phyloP scores from a whole-genome alignment of 805 yeast species.

The Ogataea paraovalis region DNA sequence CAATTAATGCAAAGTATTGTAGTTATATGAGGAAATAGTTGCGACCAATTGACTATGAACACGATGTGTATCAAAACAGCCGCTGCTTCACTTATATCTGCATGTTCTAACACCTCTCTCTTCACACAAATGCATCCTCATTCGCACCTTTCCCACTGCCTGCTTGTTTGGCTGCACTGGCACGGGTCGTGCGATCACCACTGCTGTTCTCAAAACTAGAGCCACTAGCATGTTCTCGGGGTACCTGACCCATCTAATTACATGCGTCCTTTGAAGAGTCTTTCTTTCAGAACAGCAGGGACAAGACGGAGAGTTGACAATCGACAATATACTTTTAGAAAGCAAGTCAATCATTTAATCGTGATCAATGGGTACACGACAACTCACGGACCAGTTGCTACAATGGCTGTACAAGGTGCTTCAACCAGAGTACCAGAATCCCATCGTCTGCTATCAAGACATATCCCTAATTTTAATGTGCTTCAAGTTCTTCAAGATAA shows the following conservation, averaged over 20 bases:
- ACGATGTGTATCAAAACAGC: too few species aligned
- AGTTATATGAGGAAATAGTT: background rate
- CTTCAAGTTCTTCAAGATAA: constrained; percentile 53
- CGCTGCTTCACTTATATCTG: too few species aligned
- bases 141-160: too few species aligned
- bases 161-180: background rate
- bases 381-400: constrained; percentile 39
- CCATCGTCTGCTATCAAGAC: constrained; percentile 62
- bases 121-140: too few species aligned
- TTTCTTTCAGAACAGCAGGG: too few species aligned
- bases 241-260: too few species aligned
- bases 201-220: too few species aligned
- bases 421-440: constrained; percentile 55
- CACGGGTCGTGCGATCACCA: background rate
- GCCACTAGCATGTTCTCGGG: too few species aligned
- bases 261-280: too few species aligned
- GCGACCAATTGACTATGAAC: too few species aligned
- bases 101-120: too few species aligned
- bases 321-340: background rate
- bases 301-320: too few species aligned
- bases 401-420: constrained; percentile 59
- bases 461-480: constrained; percentile 48
- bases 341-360: background rate
- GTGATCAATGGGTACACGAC: background rate
- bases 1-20: background rate